Percentiles rank a stretch among this genome's conserved stretches.
phyloP scores from a whole-genome alignment of 1,284 basidiomycete genomes.

The Cerioporus squamosus region DNA sequence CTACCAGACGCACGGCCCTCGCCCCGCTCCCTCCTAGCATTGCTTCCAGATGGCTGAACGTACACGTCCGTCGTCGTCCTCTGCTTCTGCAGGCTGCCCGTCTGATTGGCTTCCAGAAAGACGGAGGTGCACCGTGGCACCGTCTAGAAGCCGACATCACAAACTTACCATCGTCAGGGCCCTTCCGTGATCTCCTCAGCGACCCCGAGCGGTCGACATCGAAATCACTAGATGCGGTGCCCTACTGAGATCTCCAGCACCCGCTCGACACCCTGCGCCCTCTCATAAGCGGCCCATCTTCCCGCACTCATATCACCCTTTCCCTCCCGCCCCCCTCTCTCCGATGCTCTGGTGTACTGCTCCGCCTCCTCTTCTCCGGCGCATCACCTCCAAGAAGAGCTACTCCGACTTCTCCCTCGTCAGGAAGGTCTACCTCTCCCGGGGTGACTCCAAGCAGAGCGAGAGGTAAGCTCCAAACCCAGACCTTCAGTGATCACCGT shows the following conservation, averaged over 20 bases:
- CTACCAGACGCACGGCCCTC: no score
- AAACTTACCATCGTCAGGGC: no score
- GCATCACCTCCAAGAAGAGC: constrained; percentile 13
- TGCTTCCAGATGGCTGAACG: not conserved
- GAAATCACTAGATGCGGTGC: constrained; percentile 22
- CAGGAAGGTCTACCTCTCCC: constrained; percentile 8
- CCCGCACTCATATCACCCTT: constrained; percentile 18
- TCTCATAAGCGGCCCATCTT: constrained; percentile 13
- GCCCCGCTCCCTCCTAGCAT: no score
- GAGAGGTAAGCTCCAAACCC: constrained; percentile 3
- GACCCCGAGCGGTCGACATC: constrained; percentile 1
- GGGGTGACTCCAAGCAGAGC: constrained; percentile 18
- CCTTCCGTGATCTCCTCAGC: no score
- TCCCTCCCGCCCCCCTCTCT: not conserved
- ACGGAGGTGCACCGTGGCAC: no score
- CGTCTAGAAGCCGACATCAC: no score
- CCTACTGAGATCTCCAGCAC: constrained; percentile 7
- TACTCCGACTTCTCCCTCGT: constrained; percentile 14
- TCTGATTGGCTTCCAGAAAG: no score
- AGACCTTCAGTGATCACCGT: not conserved
- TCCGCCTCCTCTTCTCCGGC: constrained; percentile 11
- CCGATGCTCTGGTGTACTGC: constrained; percentile 15
- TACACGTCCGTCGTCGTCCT: not conserved
- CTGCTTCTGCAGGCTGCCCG: no score
- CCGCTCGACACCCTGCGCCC: constrained; percentile 6